phyloP scores from a whole-genome alignment of 352 stramenopile species.

The Albugo candida region DNA sequence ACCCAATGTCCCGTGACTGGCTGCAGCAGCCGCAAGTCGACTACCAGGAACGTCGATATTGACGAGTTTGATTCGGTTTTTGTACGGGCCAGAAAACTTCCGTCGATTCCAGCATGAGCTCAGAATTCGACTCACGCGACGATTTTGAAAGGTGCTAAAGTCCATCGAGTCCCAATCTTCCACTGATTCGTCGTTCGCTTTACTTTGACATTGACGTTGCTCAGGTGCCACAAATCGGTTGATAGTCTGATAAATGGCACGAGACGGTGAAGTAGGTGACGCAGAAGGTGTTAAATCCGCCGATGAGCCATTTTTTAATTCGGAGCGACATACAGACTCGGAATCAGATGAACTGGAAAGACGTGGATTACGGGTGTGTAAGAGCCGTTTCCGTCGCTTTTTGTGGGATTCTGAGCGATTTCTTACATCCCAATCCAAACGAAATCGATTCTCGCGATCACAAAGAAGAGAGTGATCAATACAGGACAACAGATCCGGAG shows the following conservation, averaged over 20 bases:
- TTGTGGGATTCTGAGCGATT: not conserved
- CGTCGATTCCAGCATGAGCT: constrained; percentile 67
- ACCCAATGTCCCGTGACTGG: constrained; percentile 3
- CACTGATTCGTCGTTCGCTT: constrained; percentile 43
- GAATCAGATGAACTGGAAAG: not conserved
- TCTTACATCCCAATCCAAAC: constrained; percentile 36
- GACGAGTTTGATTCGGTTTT: constrained; percentile 64
- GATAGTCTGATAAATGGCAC: constrained; percentile 2
- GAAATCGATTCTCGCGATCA: constrained; percentile 61
- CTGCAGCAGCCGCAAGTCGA: not conserved
- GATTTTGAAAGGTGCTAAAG: constrained; percentile 68
- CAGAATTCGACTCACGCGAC: constrained; percentile 65
- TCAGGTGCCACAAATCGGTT: too few relatives aligned
- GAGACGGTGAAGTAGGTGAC: constrained; percentile 4
- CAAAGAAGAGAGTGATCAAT: constrained; percentile 67
- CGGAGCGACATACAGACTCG: too few relatives aligned
- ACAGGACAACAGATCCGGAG: constrained; percentile 46
- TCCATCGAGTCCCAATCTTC: constrained; percentile 62
- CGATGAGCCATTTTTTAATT: not conserved
- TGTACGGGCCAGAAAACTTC: constrained; percentile 68
- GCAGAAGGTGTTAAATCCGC: constrained; percentile 12
- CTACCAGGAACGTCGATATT: constrained; percentile 49
- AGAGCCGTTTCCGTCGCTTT: not conserved
- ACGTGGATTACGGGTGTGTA: constrained; percentile 1
- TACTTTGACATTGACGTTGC: too few relatives aligned